phyloP scores from a whole-genome alignment of 371 early-diverging fungal species.

The Rozella allomycis region DNA sequence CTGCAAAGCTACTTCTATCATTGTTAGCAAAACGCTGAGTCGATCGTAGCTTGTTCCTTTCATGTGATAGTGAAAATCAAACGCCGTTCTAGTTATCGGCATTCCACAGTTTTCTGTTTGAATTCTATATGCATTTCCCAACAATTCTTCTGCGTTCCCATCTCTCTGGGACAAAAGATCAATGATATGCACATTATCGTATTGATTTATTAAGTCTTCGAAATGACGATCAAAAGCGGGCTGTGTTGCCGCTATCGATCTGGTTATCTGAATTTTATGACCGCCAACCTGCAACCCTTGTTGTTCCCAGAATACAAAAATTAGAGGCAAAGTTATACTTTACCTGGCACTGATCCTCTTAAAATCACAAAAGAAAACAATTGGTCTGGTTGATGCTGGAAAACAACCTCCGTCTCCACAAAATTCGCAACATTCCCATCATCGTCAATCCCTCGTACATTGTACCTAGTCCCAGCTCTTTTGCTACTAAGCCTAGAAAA shows the following conservation, averaged over 20 bases:
- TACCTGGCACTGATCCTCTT: slow-evolving; percentile 79
- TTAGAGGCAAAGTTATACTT: neutral
- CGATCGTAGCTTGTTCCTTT: no score
- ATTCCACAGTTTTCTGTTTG: no score
- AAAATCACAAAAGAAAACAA: slow-evolving; percentile 52
- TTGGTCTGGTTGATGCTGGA: slow-evolving; percentile 24
- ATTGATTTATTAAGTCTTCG: slow-evolving; percentile 44
- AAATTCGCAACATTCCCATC: slow-evolving; percentile 92
- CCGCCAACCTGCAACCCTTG: slow-evolving; percentile 50
- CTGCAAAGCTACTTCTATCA: no score
- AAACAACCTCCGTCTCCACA: slow-evolving; percentile 75
- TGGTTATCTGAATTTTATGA: slow-evolving; percentile 16
- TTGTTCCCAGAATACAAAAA: slow-evolving; percentile 77
- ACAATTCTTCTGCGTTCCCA: slow-evolving; percentile 37
- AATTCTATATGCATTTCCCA: slow-evolving; percentile 42
- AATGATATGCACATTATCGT: slow-evolving; percentile 47
- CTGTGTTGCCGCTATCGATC: slow-evolving; percentile 34
- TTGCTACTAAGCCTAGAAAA: slow-evolving; percentile 80
- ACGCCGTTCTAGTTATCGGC: no score
- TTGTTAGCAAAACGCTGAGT: no score
- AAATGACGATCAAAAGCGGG: slow-evolving; percentile 64
- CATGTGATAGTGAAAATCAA: no score
- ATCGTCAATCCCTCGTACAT: slow-evolving; percentile 88
- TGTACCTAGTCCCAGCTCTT: slow-evolving; percentile 83
- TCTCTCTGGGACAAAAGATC: slow-evolving; percentile 55